These are phyloP conservation scores for Ustilago crameri DNA, from an alignment of 1,284 basidiomycete species.

Conservation along the genomic window DNA sequence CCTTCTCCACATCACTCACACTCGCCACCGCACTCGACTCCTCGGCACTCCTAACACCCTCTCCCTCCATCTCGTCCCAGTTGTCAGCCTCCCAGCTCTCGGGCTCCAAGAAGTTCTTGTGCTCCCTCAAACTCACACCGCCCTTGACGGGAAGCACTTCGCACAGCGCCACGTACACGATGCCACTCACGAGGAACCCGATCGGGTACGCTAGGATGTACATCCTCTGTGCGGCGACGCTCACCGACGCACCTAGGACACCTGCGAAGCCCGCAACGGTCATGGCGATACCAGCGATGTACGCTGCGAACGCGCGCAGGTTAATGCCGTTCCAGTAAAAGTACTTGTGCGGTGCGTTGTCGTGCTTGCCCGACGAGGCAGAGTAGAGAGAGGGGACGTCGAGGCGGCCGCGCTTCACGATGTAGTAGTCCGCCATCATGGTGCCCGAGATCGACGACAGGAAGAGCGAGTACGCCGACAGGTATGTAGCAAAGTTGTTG, in stretches of 20 bases:
- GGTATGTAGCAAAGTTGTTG: slow-evolving; percentile 82
- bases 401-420: slow-evolving; percentile 79
- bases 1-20: slow-evolving; percentile 30
- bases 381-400: slow-evolving; percentile 79
- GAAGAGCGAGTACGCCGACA: slow-evolving; percentile 75
- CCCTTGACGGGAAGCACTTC: slow-evolving; percentile 41
- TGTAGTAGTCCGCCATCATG: slow-evolving; percentile 76
- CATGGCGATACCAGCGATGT: slow-evolving; percentile 81
- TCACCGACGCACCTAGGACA: slow-evolving; percentile 56
- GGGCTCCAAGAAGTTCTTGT: slow-evolving; percentile 43
- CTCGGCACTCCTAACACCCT: not conserved
- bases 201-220: slow-evolving; percentile 68
- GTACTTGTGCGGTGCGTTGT: slow-evolving; percentile 72
- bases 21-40: not conserved
- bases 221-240: slow-evolving; percentile 56
- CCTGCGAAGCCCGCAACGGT: slow-evolving; percentile 81
- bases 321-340: slow-evolving; percentile 78
- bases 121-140: slow-evolving; percentile 20
- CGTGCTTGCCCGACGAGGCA: slow-evolving; percentile 25
- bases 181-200: slow-evolving; percentile 64
- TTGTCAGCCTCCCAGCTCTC: slow-evolving; percentile 48
- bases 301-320: slow-evolving; percentile 76
- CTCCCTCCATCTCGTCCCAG: slow-evolving; percentile 18
- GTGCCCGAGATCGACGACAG: slow-evolving; percentile 68
- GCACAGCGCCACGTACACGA: slow-evolving; percentile 61